These are phyloP conservation scores for Eucalyptus curtisii DNA, from an alignment of 345 rosid species.

Conservation along the genomic window DNA sequence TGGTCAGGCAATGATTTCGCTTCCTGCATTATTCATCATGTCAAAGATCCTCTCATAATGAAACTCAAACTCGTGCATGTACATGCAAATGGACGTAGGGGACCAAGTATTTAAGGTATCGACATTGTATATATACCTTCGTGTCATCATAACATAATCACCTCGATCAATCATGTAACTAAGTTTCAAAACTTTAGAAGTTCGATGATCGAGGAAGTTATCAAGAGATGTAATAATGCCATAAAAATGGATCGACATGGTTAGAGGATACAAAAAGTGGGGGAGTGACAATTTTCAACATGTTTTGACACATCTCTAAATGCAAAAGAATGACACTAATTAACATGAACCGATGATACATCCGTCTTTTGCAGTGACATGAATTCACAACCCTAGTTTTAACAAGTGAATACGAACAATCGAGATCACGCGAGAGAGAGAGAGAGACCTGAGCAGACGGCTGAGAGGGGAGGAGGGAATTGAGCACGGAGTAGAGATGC, in stretches of 20 bases:
- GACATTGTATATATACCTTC: background rate
- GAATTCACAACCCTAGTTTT: background rate
- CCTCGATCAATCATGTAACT: background rate
- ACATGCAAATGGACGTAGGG: background rate
- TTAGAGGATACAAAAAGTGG: background rate
- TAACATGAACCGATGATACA: background rate
- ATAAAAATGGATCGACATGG: background rate
- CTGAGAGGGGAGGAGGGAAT: constrained; percentile 30
- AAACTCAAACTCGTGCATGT: background rate
- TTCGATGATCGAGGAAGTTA: background rate
- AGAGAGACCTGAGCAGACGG: constrained; percentile 9
- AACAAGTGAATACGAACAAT: background rate
- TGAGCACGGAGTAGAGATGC: constrained; percentile 24
- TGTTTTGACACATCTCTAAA: background rate
- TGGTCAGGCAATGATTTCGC: constrained; percentile 27
- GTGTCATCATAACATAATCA: background rate
- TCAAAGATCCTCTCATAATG: background rate
- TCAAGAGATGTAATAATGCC: background rate
- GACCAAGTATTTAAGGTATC: background rate
- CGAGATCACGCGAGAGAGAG: background rate
- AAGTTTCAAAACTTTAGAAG: background rate
- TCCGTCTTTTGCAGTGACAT: background rate
- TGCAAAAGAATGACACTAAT: background rate
- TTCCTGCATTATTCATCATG: constrained; percentile 11
- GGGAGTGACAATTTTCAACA: background rate